phyloP scores from a whole-genome alignment of 2,329 filamentous ascomycete genomes.

The Phialocephala sp. region DNA sequence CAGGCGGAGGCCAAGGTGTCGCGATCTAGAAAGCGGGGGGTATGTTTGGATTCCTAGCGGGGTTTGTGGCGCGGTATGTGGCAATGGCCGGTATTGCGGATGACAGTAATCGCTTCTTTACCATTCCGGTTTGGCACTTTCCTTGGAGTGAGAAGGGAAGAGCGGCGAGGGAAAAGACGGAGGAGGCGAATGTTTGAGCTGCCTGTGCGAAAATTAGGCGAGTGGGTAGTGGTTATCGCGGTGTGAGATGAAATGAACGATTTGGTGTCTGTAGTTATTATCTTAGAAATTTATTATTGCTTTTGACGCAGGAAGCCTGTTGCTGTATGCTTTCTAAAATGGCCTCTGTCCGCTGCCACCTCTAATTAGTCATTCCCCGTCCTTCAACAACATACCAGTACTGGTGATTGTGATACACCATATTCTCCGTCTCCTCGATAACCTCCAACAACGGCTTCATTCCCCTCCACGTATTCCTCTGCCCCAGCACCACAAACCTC shows the following conservation, averaged over 20 bases:
- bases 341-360: too few relatives aligned
- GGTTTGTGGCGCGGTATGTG: slow-evolving; percentile 60
- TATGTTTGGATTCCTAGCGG: slow-evolving; percentile 57
- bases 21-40: slow-evolving; percentile 51
- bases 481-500: slow-evolving; percentile 20
- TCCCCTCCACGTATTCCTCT: slow-evolving; percentile 31
- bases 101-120: slow-evolving; percentile 48
- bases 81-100: slow-evolving; percentile 61
- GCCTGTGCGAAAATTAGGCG: neutral
- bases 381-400: slow-evolving; percentile 31
- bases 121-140: slow-evolving; percentile 38
- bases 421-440: slow-evolving; percentile 23
- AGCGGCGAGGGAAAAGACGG: slow-evolving; percentile 9
- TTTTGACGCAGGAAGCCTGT: too few relatives aligned
- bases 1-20: slow-evolving; percentile 5
- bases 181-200: slow-evolving; percentile 1
- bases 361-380: too few relatives aligned
- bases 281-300: too few relatives aligned
- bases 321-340: too few relatives aligned
- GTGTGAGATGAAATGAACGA: too few relatives aligned
- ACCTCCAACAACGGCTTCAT: slow-evolving; percentile 27
- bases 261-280: too few relatives aligned
- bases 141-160: slow-evolving; percentile 36
- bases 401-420: slow-evolving; percentile 25
- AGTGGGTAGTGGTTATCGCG: too few relatives aligned